Evolutionary conservation across 129 eudicot species (phyloP).

Genomic region (Calendula officinalis): DNA sequence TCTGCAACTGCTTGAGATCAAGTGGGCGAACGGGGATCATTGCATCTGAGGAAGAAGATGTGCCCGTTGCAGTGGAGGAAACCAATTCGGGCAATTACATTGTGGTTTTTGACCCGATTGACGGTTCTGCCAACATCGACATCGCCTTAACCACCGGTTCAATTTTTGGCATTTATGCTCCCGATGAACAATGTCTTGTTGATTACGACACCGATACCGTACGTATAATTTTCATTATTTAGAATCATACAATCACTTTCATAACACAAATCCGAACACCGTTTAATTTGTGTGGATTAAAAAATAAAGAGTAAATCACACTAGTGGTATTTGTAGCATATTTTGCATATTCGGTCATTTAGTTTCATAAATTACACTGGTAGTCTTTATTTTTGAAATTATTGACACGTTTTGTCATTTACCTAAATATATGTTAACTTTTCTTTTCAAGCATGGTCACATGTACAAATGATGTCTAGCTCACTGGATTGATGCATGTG

Average conservation of each 20-base stretch:
- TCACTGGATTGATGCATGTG: too few species aligned
- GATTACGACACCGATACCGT: constrained; percentile 55
- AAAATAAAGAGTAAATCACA: too few species aligned
- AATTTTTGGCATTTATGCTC: constrained; percentile 84
- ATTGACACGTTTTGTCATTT: too few species aligned
- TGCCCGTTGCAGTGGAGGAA: constrained; percentile 93
- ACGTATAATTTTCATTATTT: constrained; percentile 12
- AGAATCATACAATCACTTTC: not conserved
- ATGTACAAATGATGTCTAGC: not conserved
- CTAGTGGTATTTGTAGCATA: too few species aligned
- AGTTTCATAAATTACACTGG: too few species aligned
- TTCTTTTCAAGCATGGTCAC: too few species aligned
- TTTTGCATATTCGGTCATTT: too few species aligned
- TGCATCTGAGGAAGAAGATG: constrained; percentile 97
- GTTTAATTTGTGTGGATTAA: not conserved
- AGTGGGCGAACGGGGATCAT: constrained; percentile 88
- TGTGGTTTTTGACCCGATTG: constrained; percentile 92
- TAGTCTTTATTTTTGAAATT: too few species aligned
- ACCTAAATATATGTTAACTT: too few species aligned
- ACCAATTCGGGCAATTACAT: constrained; percentile 90
- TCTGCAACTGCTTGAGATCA: constrained; percentile 89
- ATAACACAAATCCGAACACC: not conserved
- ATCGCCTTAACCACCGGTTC: constrained; percentile 86
- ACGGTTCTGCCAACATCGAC: constrained; percentile 94
- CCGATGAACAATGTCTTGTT: constrained; percentile 78